A percentile compares a stretch with the other conserved stretches of the same genome.
Evolutionary conservation across 345 rosid genomes (phyloP).

Genomic region (Murraya paniculata): DNA sequence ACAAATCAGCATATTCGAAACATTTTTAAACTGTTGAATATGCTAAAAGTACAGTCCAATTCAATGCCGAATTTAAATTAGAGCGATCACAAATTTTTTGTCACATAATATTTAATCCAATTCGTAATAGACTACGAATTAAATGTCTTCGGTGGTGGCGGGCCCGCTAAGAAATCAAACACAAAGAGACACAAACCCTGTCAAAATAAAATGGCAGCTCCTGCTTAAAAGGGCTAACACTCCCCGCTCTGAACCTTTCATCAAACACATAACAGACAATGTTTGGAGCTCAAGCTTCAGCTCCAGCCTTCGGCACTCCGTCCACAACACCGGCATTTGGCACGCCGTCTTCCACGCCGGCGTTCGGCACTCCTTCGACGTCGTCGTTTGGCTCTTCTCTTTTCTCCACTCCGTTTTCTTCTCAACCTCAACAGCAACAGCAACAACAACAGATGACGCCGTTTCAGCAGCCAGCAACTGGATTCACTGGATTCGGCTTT

Average conservation of each 20-base stretch:
- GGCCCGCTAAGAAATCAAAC: too few relatives aligned
- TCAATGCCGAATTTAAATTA: too few relatives aligned
- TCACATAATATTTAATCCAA: too few relatives aligned
- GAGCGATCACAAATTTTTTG: too few relatives aligned
- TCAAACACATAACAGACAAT: constrained; percentile 2
- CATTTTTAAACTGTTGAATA: too few relatives aligned
- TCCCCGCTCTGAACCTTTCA: constrained; percentile 1
- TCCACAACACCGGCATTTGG: constrained; percentile 33
- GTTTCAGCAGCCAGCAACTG: constrained; percentile 35
- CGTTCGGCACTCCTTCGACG: constrained; percentile 52
- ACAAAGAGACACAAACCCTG: too few relatives aligned
- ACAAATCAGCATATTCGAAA: too few relatives aligned
- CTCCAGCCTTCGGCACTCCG: constrained; percentile 33
- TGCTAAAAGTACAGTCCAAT: too few relatives aligned
- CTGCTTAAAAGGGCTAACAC: neutral
- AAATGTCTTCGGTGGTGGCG: too few relatives aligned
- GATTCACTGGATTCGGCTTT: constrained; percentile 51
- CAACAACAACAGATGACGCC: constrained; percentile 43
- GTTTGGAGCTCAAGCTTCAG: constrained; percentile 44
- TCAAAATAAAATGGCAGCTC: neutral
- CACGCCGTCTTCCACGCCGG: constrained; percentile 29
- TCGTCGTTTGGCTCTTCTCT: constrained; percentile 67
- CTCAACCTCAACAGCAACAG: constrained; percentile 55
- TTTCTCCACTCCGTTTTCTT: constrained; percentile 72
- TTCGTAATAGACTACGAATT: too few relatives aligned